Evolutionary conservation across 1,139 yeast genomes (phyloP), one percentile per base, ranked within the genome.

Genomic region (Casaregolazyma lundiana): DNA sequence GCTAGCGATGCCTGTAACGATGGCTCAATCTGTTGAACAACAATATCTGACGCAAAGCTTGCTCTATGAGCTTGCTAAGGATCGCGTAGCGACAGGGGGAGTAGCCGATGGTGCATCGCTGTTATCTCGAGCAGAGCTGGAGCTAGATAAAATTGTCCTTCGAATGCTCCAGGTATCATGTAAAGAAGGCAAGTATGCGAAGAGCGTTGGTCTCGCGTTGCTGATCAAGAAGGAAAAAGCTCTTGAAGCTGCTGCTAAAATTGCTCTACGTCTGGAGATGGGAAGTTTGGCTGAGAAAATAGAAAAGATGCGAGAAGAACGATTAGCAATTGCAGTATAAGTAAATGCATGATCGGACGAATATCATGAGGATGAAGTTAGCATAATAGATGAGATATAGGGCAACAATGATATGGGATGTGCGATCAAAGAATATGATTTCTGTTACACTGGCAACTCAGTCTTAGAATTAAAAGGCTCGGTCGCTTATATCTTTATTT

Each of bases 151-250:
- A 61, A 76, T 94, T 0, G 66, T 90, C 19, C 73, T 92, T 52
- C 78, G 85, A 57, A 73, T 87, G 52, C 79, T 90, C 62, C 92
- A 86, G n/a, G 72, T 70, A 21, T 80, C 94, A 0, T 89, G 97
- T 64, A 74, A 80, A 38, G 84, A 81, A 29, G 77, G 80, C 42
- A 77, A 80, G 49, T 65, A 77, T 38, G 76, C 76, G 47, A 82
- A 83, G 62, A 94, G 95, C 0, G 71, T 79, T 53, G 82, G 84
- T 35, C 65, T 92, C 40, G 89, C 81, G 4, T 76, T 73, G 55
- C 78, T 85, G 60, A 72, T 92, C 57, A 78, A 80, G 56, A 83
- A 81, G 52, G 90, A 84, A 53, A 80, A 84, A 55, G 95, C 96
- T 4, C 69, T 90, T 52, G 76, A 76, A 49, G 96, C 96, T 0